Base-by-base conservation (phyloP, 768 basidiomycete species). In the Termitomyces sp. region DNA sequence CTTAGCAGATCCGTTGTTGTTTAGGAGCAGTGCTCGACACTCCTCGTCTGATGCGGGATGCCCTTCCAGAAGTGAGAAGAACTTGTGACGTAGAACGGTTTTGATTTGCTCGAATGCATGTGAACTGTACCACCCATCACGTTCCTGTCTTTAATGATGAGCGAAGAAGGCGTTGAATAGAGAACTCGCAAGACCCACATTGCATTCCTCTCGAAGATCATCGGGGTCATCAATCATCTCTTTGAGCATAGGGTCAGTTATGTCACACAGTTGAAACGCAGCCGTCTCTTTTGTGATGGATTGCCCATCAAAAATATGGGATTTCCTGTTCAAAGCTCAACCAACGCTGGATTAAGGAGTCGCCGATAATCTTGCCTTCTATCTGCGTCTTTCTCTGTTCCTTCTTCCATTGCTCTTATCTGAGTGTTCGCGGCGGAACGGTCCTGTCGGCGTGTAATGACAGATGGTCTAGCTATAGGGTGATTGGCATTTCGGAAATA, bases 191-290 rank as follows among this genome's bases (percentile, higher is more conserved):
- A 27, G 36, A 76, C 89, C 64, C 59, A 95, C 94, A 66, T 92
- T 78, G 68, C 91, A 93, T 13, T 70, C 75, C 59, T 90, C 87
- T 34, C 86, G 82, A 18, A 90, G 72, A 46, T 84, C 87, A 16
- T 83, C 79, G 5, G 83, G 77, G 57, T 88, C 84, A 59, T 88
- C 80, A 52, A 98, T 91, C 82, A 95, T 87, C 37, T 78, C 77
- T 62, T 83, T 83, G 48, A 97, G 71, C 81, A 94, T 87, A 6
- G 87, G 85, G 68, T 99, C 97, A 7, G 78, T 72, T 61, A 99
- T 90, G 69, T 99, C 97, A 69, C 91, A 91, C 6, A 99, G 77
- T 70, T 98, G 97, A 73, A 92, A 99, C 18, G 93, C 91, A 1
- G 93, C 94, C 0, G 92, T 89, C 69, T 96, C 90, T 63, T 88